Conservation (phyloP, 129 eudicot genomes). For the Flaveria sonorensis region DNA sequence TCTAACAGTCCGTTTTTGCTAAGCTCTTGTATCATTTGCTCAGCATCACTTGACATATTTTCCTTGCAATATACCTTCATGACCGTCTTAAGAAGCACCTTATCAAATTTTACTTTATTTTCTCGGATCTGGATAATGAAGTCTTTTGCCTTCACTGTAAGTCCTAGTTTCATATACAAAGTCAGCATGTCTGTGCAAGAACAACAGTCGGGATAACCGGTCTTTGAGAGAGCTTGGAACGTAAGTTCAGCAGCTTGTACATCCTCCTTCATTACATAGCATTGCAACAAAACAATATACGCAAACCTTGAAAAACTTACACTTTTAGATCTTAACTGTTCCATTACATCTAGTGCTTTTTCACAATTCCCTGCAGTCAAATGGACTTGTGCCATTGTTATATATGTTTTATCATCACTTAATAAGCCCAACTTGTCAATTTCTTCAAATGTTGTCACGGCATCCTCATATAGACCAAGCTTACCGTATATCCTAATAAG, state of each 20-base stretch:
- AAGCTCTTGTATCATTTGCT: conserved; percentile 59
- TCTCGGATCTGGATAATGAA: conserved; percentile 59
- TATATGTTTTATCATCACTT: conserved; percentile 73
- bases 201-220: conserved; percentile 63
- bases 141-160: conserved; percentile 57
- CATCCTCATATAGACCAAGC: conserved; percentile 87
- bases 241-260: conserved; percentile 62
- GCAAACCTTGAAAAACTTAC: conserved; percentile 65
- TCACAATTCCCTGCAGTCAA: conserved; percentile 53
- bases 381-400: conserved; percentile 93
- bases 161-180: conserved; percentile 59
- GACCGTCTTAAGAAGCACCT: conserved; percentile 63
- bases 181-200: conserved; percentile 71
- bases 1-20: conserved; percentile 35
- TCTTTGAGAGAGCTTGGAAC: conserved; percentile 62
- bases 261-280: conserved; percentile 70
- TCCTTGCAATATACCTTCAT: conserved; percentile 71
- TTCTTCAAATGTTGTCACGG: conserved; percentile 67
- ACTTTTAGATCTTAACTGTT: conserved; percentile 56
- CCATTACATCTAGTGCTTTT: conserved; percentile 64
- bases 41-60: conserved; percentile 61
- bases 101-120: conserved; percentile 62
- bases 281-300: conserved; percentile 64
- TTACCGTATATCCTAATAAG: conserved; percentile 88
- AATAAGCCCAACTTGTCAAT: conserved; percentile 64